These are phyloP conservation scores for Yarrowia osloensis DNA, from an alignment of 805 yeast species.

Conservation along the genomic window DNA sequence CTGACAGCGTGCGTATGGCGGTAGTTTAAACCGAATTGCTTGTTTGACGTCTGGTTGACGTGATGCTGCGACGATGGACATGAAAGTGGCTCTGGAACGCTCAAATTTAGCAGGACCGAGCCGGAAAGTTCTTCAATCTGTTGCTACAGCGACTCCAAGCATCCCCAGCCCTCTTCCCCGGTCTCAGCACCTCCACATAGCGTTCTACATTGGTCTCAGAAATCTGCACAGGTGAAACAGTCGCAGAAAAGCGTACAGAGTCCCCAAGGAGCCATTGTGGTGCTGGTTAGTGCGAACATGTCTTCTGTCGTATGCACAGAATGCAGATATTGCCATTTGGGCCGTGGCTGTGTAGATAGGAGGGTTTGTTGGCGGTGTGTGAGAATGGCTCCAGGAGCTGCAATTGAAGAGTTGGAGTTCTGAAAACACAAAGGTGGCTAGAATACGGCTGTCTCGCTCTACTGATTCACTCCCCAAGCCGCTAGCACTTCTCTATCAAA, in stretches of 20 bases:
- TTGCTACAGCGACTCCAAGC: background rate
- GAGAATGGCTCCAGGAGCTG: background rate
- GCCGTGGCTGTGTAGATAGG: too few relatives aligned
- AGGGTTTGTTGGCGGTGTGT: too few relatives aligned
- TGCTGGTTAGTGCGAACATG: background rate
- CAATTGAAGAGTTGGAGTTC: background rate
- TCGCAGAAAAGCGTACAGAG: background rate
- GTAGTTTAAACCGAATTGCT: background rate
- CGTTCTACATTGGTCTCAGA: background rate
- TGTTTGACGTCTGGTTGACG: too few relatives aligned
- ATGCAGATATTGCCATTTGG: background rate
- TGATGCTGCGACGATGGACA: background rate
- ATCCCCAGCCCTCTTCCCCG: too few relatives aligned
- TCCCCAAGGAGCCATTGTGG: background rate
- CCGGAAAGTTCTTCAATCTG: background rate
- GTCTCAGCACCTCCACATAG: background rate
- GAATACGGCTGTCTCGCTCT: rapidly evolving
- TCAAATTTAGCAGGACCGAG: too few relatives aligned
- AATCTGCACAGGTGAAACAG: background rate
- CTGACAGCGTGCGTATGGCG: background rate
- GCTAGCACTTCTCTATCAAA: background rate
- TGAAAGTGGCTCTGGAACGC: too few relatives aligned
- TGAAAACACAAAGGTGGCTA: background rate
- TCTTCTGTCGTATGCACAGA: background rate
- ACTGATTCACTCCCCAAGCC: background rate